These are phyloP conservation scores for Helotiales sp. DNA, from an alignment of 2,329 filamentous ascomycete genomes.

Conservation along the genomic window DNA sequence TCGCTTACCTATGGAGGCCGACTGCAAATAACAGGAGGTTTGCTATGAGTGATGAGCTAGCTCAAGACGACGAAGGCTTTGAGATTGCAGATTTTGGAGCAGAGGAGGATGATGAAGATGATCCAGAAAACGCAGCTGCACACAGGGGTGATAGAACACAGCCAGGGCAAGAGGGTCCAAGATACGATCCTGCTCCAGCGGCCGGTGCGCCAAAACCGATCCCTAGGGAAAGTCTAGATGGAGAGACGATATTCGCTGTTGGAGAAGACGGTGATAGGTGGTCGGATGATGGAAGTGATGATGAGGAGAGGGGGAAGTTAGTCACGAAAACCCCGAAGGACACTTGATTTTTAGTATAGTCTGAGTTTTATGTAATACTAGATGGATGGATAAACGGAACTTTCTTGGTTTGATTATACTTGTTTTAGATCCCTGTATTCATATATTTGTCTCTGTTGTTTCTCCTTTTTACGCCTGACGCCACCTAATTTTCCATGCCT, in stretches of 20 bases:
- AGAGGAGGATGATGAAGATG: slow-evolving; percentile 67
- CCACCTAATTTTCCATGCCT: too few species aligned
- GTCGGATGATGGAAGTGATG: slow-evolving; percentile 73
- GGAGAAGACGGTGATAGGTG: slow-evolving; percentile 84
- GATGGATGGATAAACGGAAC: slow-evolving; percentile 18
- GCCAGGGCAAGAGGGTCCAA: slow-evolving; percentile 41
- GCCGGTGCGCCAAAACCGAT: slow-evolving; percentile 41
- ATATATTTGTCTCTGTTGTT: background rate
- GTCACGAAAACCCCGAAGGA: slow-evolving; percentile 48
- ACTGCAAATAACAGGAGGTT: slow-evolving; percentile 97
- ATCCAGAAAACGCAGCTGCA: slow-evolving; percentile 46
- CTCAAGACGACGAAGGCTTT: slow-evolving; percentile 97
- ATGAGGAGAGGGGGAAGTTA: slow-evolving; percentile 60
- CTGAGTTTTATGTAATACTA: slow-evolving; percentile 19
- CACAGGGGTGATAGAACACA: slow-evolving; percentile 55
- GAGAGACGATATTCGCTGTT: slow-evolving; percentile 95
- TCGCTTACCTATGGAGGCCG: slow-evolving; percentile 95
- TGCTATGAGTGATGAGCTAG: slow-evolving; percentile 98
- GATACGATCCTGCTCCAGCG: slow-evolving; percentile 43
- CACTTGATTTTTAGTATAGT: slow-evolving; percentile 7
- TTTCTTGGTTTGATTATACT: background rate
- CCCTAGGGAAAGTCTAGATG: slow-evolving; percentile 71
- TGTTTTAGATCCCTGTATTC: background rate
- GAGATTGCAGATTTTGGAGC: slow-evolving; percentile 91
- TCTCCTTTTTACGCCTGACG: background rate